These are phyloP conservation scores for Coemansia sp. DNA, from an alignment of 192 early-diverging fungal genomes.

Conservation along the genomic window DNA sequence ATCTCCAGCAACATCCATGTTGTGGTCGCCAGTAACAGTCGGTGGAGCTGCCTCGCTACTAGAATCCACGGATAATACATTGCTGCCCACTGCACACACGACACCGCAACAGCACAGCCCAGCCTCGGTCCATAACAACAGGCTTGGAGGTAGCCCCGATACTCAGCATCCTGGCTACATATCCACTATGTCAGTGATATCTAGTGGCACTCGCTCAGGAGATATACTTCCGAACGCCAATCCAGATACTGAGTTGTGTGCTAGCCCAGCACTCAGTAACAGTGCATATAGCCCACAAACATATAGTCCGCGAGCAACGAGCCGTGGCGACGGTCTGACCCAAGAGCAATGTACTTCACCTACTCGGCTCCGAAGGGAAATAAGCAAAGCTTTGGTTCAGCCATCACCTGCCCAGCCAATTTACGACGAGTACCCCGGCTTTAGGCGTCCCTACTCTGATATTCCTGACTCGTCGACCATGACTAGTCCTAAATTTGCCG, in stretches of 20 bases:
- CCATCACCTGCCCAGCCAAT: background rate
- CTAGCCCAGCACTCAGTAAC: background rate
- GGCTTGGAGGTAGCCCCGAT: conserved; percentile 14
- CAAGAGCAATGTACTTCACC: conserved; percentile 3
- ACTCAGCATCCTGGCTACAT: conserved; percentile 8
- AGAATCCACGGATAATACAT: background rate
- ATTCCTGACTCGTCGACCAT: background rate
- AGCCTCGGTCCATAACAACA: conserved; percentile 13
- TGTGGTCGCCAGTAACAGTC: conserved; percentile 9
- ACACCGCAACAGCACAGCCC: conserved; percentile 27
- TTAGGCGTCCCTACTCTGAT: background rate
- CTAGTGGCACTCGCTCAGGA: background rate
- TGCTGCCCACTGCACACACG: background rate
- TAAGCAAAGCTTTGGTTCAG: background rate
- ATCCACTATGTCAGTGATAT: conserved; percentile 3
- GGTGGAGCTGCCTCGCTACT: background rate
- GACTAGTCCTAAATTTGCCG: background rate
- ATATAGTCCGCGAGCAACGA: background rate
- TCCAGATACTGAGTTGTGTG: background rate
- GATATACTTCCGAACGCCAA: background rate
- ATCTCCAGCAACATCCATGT: background rate
- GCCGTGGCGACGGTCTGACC: background rate
- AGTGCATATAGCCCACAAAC: background rate
- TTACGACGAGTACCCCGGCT: background rate
- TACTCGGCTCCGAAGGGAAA: background rate